Percentiles rank a stretch among this genome's conserved stretches.
Conservation (phyloP, 208 protist species). For the Wallacemonas sp. region DNA sequence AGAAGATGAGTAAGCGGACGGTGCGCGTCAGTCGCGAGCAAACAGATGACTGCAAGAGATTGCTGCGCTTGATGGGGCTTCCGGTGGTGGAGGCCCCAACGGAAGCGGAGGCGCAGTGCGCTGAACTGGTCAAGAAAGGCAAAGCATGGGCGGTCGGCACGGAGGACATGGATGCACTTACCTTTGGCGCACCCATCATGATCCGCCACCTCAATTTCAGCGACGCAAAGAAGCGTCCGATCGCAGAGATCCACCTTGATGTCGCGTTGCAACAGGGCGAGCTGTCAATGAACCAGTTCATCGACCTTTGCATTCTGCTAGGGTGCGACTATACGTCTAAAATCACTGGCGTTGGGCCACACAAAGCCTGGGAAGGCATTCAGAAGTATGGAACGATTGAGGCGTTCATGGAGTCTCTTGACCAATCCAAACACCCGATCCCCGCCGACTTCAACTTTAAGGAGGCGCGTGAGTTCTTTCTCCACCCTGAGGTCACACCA, state of each 20-base stretch:
- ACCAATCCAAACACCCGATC: constrained; percentile 79
- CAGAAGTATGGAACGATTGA: constrained; percentile 96
- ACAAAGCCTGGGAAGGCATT: constrained; percentile 96
- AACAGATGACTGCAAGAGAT: constrained; percentile 97
- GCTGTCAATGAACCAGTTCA: constrained; percentile 96
- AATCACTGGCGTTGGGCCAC: constrained; percentile 98
- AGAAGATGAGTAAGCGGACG: constrained; percentile 95
- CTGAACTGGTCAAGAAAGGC: constrained; percentile 93
- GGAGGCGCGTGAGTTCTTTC: constrained; percentile 93
- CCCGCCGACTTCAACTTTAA: constrained; percentile 90
- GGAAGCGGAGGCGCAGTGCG: constrained; percentile 99
- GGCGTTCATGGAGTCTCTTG: constrained; percentile 92
- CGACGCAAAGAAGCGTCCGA: constrained; percentile 96
- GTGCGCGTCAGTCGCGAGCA: constrained; percentile 95
- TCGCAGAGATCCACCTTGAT: constrained; percentile 94
- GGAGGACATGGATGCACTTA: constrained; percentile 99
- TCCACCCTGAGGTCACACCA: constrained; percentile 87
- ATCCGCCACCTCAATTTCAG: constrained; percentile 96
- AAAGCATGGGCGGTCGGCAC: constrained; percentile 98
- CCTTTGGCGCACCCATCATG: constrained; percentile 96
- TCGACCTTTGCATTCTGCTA: constrained; percentile 99
- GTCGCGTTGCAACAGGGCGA: constrained; percentile 76
- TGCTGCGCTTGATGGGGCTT: constrained; percentile 99
- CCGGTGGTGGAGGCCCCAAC: constrained; percentile 96
- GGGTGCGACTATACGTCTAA: constrained; percentile 99